These are phyloP conservation scores for Endotrypanum monterogeii DNA, from an alignment of 208 protist species.

Conservation along the genomic window DNA sequence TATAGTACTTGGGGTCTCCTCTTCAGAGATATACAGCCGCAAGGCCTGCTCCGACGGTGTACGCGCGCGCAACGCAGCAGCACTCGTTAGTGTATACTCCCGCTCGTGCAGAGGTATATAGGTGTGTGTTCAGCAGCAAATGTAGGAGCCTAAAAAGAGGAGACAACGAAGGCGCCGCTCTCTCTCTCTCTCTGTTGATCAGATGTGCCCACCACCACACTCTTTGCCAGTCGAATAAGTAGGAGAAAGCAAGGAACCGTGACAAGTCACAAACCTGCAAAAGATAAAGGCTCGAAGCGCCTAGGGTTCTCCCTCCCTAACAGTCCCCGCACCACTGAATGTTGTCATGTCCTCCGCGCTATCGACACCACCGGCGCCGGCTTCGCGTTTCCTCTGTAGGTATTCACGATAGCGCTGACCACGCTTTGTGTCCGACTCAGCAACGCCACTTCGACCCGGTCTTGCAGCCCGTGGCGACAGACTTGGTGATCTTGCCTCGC, in stretches of 20 bases:
- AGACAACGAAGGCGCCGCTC: too few relatives aligned
- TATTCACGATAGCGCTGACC: constrained; percentile 81
- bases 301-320: constrained; percentile 8
- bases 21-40: too few relatives aligned
- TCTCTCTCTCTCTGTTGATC: background rate
- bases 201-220: background rate
- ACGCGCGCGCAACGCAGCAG: too few relatives aligned
- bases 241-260: background rate
- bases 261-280: background rate
- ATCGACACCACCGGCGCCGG: constrained; percentile 1
- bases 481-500: constrained; percentile 12
- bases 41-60: too few relatives aligned
- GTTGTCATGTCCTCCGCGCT: constrained; percentile 8
- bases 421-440: constrained; percentile 22
- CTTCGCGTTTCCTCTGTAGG: constrained; percentile 47
- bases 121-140: background rate
- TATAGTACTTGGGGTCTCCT: too few relatives aligned
- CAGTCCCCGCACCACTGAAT: background rate
- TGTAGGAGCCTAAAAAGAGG: background rate
- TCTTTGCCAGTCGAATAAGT: background rate
- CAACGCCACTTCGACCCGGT: constrained; percentile 9
- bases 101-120: background rate
- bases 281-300: background rate
- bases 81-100: too few relatives aligned
- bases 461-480: constrained; percentile 9